These are phyloP conservation scores for Oryza coarctata DNA, from an alignment of 176 grass and related monocot species.

Conservation along the genomic window DNA sequence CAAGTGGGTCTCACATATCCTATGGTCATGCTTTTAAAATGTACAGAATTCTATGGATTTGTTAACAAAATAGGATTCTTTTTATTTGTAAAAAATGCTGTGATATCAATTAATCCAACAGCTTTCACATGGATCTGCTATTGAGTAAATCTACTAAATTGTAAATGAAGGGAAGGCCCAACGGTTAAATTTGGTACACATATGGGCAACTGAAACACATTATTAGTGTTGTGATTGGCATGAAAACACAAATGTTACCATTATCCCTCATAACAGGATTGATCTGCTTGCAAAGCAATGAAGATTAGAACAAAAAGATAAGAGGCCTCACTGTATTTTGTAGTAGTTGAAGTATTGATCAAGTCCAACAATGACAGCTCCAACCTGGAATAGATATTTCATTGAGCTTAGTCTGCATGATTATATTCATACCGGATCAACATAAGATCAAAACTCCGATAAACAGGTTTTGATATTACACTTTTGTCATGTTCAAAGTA, in stretches of 20 bases:
- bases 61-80: too few relatives aligned
- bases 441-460: slow-evolving; percentile 15
- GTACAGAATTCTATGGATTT: neutral
- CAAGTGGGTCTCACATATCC: neutral
- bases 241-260: neutral
- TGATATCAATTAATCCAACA: neutral
- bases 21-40: neutral
- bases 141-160: neutral
- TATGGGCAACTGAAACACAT: neutral
- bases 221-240: neutral
- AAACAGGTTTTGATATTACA: slow-evolving; percentile 52
- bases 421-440: neutral
- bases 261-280: slow-evolving; percentile 14
- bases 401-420: slow-evolving; percentile 4
- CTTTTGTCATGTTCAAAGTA: slow-evolving; percentile 86
- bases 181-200: neutral
- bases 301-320: slow-evolving; percentile 27
- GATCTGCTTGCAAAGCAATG: slow-evolving; percentile 26
- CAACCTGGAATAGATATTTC: slow-evolving; percentile 65
- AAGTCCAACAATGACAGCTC: slow-evolving; percentile 89
- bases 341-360: slow-evolving; percentile 98
- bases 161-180: neutral
- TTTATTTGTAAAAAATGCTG: neutral
- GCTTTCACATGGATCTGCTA: neutral
- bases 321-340: slow-evolving; percentile 74